These are phyloP conservation scores for Secale cereale DNA, from an alignment of 176 grass and related monocot species.

Conservation along the genomic window DNA sequence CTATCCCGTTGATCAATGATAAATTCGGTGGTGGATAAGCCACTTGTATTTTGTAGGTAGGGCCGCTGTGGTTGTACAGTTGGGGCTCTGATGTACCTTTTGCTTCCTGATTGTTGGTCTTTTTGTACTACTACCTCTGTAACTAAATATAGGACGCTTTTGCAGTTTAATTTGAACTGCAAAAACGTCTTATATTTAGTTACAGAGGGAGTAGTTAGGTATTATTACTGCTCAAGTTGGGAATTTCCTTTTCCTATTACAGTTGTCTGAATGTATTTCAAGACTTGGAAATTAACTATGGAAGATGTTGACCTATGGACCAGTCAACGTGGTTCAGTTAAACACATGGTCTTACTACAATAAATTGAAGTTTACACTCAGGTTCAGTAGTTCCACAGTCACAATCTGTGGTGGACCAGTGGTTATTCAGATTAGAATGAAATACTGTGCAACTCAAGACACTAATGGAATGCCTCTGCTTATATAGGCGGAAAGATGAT, in stretches of 20 bases:
- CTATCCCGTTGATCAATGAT: background rate
- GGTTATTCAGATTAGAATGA: slow-evolving; percentile 15
- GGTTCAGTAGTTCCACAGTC: background rate
- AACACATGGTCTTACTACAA: background rate
- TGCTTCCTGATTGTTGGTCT: background rate
- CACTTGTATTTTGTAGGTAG: slow-evolving; percentile 1
- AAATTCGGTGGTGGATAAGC: slow-evolving; percentile 9
- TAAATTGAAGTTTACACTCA: slow-evolving; percentile 3
- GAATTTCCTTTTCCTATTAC: background rate
- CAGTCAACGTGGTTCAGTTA: background rate
- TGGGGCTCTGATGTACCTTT: background rate
- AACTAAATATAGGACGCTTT: too few relatives aligned
- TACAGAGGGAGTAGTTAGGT: too few relatives aligned
- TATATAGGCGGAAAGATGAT: too few relatives aligned
- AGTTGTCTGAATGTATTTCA: background rate
- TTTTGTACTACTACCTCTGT: background rate
- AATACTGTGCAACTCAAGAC: background rate
- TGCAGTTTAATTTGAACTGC: too few relatives aligned
- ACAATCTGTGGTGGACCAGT: background rate
- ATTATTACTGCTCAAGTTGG: background rate
- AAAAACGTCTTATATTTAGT: too few relatives aligned
- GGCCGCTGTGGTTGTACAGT: background rate
- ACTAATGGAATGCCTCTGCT: background rate
- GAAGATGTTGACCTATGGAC: slow-evolving; percentile 18
- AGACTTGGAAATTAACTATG: background rate